A percentile compares a stretch with the other conserved stretches of the same genome.
These are phyloP conservation scores for Mucor indicus DNA, from an alignment of 371 early-diverging fungal genomes.

Conservation along the genomic window DNA sequence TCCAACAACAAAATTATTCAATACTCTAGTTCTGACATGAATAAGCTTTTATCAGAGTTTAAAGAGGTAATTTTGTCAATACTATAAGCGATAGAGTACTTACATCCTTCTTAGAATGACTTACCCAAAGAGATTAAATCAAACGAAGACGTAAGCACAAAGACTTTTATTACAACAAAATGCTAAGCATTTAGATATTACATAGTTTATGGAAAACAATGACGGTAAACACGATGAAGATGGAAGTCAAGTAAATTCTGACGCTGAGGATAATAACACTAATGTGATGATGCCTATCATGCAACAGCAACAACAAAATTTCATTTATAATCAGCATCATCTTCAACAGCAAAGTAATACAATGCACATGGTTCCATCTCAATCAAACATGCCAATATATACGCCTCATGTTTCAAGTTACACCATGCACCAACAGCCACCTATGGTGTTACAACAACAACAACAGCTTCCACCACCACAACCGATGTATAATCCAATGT, in stretches of 20 bases:
- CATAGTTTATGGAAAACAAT: slow-evolving; percentile 10
- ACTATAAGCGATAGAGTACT: neutral
- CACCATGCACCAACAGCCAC: slow-evolving; percentile 13
- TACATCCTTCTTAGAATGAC: slow-evolving; percentile 5
- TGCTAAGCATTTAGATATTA: neutral
- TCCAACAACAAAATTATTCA: neutral
- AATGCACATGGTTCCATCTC: slow-evolving; percentile 20
- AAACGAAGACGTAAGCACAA: slow-evolving; percentile 15
- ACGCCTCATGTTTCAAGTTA: slow-evolving; percentile 12
- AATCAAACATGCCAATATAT: slow-evolving; percentile 14
- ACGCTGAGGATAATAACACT: slow-evolving; percentile 2
- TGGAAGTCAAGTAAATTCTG: slow-evolving; percentile 4
- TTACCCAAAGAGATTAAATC: slow-evolving; percentile 16
- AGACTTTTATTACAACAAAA: neutral
- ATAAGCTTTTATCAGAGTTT: slow-evolving; percentile 3
- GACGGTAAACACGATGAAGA: slow-evolving; percentile 1
- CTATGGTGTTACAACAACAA: slow-evolving; percentile 2
- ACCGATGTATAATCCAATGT: neutral
- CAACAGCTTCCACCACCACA: neutral
- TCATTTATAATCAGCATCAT: neutral
- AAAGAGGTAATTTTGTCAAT: slow-evolving; percentile 5
- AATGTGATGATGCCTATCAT: neutral
- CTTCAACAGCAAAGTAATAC: neutral
- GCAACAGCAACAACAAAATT: neutral
- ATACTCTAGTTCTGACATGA: slow-evolving; percentile 75